These are phyloP conservation scores for Arabidopsis lyrata DNA, from an alignment of 441 rosid species.

Conservation along the genomic window DNA sequence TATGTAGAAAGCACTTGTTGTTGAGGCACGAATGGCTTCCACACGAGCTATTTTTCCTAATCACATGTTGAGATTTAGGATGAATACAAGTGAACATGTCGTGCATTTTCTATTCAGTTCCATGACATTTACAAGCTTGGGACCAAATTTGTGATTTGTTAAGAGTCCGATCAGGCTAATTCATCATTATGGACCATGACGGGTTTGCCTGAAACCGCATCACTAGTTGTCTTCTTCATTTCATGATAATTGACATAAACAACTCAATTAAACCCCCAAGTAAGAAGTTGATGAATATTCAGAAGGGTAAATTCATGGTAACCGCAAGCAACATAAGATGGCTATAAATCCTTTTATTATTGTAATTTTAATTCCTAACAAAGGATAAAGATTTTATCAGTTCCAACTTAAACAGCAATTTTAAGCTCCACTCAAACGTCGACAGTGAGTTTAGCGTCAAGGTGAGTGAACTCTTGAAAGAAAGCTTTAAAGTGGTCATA, in stretches of 20 bases:
- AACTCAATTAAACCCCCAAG: background rate
- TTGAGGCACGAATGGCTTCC: slow-evolving; percentile 1
- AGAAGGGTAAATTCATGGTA: background rate
- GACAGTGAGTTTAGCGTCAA: slow-evolving; percentile 71
- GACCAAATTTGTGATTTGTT: background rate
- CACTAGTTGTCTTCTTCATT: background rate
- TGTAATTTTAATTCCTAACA: slow-evolving; percentile 19
- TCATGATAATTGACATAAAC: background rate
- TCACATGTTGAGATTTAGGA: background rate
- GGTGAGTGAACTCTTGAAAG: slow-evolving; percentile 68
- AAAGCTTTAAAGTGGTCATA: slow-evolving; percentile 94
- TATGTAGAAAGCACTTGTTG: slow-evolving; percentile 13
- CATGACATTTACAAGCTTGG: background rate
- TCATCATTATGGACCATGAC: background rate
- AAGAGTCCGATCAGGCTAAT: background rate
- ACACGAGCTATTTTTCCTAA: background rate
- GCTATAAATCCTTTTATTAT: slow-evolving; percentile 21
- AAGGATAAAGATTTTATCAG: slow-evolving; percentile 6
- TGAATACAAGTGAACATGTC: background rate
- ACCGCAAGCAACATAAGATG: slow-evolving; percentile 4
- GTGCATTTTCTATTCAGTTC: background rate
- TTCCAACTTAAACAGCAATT: background rate
- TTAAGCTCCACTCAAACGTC: slow-evolving; percentile 55
- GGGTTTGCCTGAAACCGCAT: background rate
- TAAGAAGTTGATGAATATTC: background rate